These are phyloP conservation scores for Byssothecium circinans DNA, from an alignment of 2,329 filamentous ascomycete genomes.

Conservation along the genomic window DNA sequence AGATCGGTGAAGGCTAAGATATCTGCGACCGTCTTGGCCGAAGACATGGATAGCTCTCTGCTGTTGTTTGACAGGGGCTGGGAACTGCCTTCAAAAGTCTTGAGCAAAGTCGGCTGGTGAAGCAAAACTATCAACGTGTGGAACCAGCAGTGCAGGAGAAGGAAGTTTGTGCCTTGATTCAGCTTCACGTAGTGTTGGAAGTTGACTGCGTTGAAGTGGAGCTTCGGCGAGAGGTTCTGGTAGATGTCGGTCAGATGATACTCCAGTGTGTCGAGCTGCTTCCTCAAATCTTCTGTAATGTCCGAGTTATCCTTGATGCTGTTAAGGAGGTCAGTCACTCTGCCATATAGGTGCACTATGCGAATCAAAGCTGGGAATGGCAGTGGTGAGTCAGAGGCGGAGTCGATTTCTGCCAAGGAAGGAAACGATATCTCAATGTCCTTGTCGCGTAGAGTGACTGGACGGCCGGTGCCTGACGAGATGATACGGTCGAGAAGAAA, in stretches of 20 bases:
- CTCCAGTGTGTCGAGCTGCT: slow-evolving; percentile 75
- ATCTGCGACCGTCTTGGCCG: slow-evolving; percentile 87
- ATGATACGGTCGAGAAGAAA: slow-evolving; percentile 87
- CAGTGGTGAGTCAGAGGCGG: slow-evolving; percentile 68
- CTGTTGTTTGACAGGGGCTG: slow-evolving; percentile 78
- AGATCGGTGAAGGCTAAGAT: slow-evolving; percentile 84
- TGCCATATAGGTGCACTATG: slow-evolving; percentile 83
- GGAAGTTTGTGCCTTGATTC: slow-evolving; percentile 83
- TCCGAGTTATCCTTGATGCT: slow-evolving; percentile 74
- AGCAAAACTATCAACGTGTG: slow-evolving; percentile 83
- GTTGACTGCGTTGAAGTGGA: slow-evolving; percentile 84
- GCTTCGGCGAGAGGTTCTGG: slow-evolving; percentile 70
- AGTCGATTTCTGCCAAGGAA: slow-evolving; percentile 54
- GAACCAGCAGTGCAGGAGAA: slow-evolving; percentile 86
- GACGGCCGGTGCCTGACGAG: slow-evolving; percentile 81
- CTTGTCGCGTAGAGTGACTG: slow-evolving; percentile 79
- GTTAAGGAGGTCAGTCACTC: slow-evolving; percentile 82
- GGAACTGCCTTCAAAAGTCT: slow-evolving; percentile 70
- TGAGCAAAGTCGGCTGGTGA: slow-evolving; percentile 79
- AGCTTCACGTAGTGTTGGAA: slow-evolving; percentile 82
- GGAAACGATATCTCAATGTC: slow-evolving; percentile 80
- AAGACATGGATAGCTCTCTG: slow-evolving; percentile 80
- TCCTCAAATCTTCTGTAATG: slow-evolving; percentile 73
- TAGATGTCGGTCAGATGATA: slow-evolving; percentile 74
- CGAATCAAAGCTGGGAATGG: slow-evolving; percentile 79